These are phyloP conservation scores for Lasiosphaeris hirsuta DNA, from an alignment of 495 filamentous ascomycete genomes.

Conservation along the genomic window DNA sequence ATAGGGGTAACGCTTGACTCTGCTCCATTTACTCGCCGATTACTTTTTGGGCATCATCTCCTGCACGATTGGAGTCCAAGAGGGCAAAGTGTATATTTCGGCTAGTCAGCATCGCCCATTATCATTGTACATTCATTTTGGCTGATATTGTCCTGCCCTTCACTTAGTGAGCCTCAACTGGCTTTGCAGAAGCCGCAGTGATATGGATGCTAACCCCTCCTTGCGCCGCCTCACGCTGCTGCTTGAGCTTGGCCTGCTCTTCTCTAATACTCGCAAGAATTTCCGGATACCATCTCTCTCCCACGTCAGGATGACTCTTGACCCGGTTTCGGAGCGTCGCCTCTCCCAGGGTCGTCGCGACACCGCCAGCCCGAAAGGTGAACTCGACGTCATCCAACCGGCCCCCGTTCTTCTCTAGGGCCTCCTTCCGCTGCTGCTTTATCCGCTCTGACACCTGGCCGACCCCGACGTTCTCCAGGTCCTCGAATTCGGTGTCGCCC, in stretches of 20 bases:
- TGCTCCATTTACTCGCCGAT: too few relatives aligned
- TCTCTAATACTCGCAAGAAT: constrained; percentile 51
- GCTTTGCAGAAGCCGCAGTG: constrained; percentile 9
- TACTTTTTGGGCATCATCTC: too few relatives aligned
- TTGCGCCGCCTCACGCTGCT: constrained; percentile 25
- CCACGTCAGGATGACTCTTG: constrained; percentile 87
- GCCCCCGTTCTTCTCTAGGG: constrained; percentile 49
- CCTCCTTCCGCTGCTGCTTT: constrained; percentile 50
- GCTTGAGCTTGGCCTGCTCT: constrained; percentile 38
- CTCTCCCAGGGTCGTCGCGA: constrained; percentile 68
- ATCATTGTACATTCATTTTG: too few relatives aligned
- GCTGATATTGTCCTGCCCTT: neutral
- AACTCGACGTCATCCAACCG: constrained; percentile 71
- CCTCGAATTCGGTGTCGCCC: constrained; percentile 75
- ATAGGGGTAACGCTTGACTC: too few relatives aligned
- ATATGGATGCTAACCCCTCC: constrained; percentile 7
- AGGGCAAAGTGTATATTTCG: too few relatives aligned
- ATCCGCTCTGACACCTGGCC: constrained; percentile 66
- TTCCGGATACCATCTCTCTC: constrained; percentile 79
- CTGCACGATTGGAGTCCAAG: too few relatives aligned
- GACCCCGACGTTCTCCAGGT: constrained; percentile 54
- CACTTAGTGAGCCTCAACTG: constrained; percentile 33
- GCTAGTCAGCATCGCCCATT: too few relatives aligned
- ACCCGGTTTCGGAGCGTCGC: constrained; percentile 84
- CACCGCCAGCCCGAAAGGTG: constrained; percentile 63